Base-by-base conservation (phyloP, 176 grass and related monocot species). In the Puccinellia tenuiflora region DNA sequence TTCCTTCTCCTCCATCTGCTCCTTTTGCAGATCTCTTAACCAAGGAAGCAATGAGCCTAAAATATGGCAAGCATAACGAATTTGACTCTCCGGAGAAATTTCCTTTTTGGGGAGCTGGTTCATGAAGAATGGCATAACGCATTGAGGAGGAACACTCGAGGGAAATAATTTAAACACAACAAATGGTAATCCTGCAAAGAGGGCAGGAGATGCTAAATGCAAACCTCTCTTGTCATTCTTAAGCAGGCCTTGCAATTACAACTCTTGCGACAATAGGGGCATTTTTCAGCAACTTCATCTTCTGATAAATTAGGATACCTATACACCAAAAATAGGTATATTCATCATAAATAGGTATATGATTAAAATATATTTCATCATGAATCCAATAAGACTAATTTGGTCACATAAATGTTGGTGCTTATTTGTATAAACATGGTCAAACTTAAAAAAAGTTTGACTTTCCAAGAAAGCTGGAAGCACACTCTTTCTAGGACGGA, bases 181-280 rank as follows among this genome's bases (percentile, higher is more conserved):
- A 52, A 52, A 21, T 18, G 21, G 5, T 21, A 38, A 38, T 38
- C 4, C 35, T 38, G 2, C 35, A 38, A 38, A 38, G 35, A 38
- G 35, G 20, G 84, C 6, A 5, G 6, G 4, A 38, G 5, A 38
- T 52, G 35, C 35, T 21, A 52, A 52, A 6, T 5, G 5, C 5
- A 52, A 52, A 52, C 50, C 50, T 21, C 3, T 21, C 50, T 1
- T 47, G 17, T 84, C 88, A 86, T 88, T 37, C 90, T 80, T 47
- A 92, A 75, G 70, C 93, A 95, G 73, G 45, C 26, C 76, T 97
- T 97, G 82, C 94, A 97, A 82, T 97, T 97, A 81, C 90, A 97
- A 54, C 88, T 96, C 3, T 80, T 87, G 28, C 73, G 61, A 67
- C 94, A 96, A 83, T 85, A 78, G n/a, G 94, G 90, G 40, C 94